A percentile compares a stretch with the other conserved stretches of the same genome.
Conservation (phyloP, 2,329 filamentous ascomycete species). For the Thielaviopsis populi region DNA sequence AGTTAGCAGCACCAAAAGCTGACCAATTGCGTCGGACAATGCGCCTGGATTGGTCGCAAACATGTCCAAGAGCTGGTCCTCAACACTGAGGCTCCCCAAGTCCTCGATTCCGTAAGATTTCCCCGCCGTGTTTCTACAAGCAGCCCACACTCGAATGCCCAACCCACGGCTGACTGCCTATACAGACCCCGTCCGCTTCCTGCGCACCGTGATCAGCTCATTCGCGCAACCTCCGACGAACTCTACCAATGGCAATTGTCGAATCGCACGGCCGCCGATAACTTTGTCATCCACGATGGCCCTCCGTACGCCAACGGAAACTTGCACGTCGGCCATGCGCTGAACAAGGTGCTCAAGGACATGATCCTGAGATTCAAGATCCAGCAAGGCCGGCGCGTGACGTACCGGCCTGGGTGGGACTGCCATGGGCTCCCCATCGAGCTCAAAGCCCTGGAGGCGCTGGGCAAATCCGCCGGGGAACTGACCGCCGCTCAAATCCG, state of each 20-base stretch:
- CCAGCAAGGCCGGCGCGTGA: conserved; percentile 56
- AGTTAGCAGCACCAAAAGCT: neutral
- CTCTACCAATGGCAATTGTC: conserved; percentile 75
- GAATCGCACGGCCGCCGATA: conserved; percentile 37
- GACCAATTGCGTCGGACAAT: conserved; percentile 20
- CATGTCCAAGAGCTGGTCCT: conserved; percentile 53
- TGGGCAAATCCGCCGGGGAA: conserved; percentile 24
- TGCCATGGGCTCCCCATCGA: conserved; percentile 96
- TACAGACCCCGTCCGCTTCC: conserved; percentile 37
- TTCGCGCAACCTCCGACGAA: conserved; percentile 68
- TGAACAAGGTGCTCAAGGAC: conserved; percentile 97
- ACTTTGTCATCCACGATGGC: conserved; percentile 83
- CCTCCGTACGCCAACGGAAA: conserved; percentile 91
- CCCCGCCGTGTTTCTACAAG: neutral
- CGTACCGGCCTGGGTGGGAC: conserved; percentile 89
- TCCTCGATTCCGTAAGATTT: conserved; percentile 52
- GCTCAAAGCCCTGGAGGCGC: conserved; percentile 67
- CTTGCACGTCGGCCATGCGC: conserved; percentile 81
- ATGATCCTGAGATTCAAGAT: conserved; percentile 74
- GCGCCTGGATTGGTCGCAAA: conserved; percentile 55
- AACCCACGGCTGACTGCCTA: neutral
- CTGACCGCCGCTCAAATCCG: conserved; percentile 43
- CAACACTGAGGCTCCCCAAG: conserved; percentile 60
- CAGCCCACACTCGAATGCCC: neutral
- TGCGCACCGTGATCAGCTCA: conserved; percentile 40